Evolutionary conservation across 495 filamentous ascomycete genomes (phyloP).

Genomic region (Trichoderma reesei): DNA sequence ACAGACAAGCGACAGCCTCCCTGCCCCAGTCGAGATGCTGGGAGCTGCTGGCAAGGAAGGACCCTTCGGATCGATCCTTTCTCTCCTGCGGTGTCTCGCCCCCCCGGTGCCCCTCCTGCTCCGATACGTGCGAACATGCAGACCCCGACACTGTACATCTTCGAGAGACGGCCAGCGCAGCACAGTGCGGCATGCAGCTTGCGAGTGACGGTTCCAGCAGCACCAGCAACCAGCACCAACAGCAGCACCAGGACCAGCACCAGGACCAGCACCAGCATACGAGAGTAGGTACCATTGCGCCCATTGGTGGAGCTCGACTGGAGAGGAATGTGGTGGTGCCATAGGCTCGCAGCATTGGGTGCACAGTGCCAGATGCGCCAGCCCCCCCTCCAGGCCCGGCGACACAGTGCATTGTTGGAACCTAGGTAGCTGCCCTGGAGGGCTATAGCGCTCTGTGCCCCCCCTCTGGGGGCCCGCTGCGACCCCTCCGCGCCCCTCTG

Average conservation of each 20-base stretch:
- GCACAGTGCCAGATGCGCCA: not conserved
- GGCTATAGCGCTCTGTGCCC: not conserved
- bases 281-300: too few species aligned
- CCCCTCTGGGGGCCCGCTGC: slow-evolving; percentile 1
- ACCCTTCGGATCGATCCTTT: not conserved
- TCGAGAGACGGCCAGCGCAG: too few species aligned
- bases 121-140: not conserved
- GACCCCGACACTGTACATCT: too few species aligned
- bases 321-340: too few species aligned
- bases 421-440: not conserved
- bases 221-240: too few species aligned
- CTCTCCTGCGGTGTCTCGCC: not conserved
- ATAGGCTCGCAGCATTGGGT: not conserved
- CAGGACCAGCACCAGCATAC: too few species aligned
- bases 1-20: not conserved
- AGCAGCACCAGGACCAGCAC: too few species aligned
- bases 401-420: slow-evolving; percentile 2
- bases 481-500: not conserved
- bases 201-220: too few species aligned
- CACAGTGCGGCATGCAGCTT: too few species aligned
- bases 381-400: not conserved
- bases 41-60: not conserved
- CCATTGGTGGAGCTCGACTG: too few species aligned
- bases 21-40: not conserved
- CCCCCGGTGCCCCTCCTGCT: not conserved